These are phyloP conservation scores for Linnemannia exigua DNA, from an alignment of 192 early-diverging fungal genomes.

Conservation along the genomic window DNA sequence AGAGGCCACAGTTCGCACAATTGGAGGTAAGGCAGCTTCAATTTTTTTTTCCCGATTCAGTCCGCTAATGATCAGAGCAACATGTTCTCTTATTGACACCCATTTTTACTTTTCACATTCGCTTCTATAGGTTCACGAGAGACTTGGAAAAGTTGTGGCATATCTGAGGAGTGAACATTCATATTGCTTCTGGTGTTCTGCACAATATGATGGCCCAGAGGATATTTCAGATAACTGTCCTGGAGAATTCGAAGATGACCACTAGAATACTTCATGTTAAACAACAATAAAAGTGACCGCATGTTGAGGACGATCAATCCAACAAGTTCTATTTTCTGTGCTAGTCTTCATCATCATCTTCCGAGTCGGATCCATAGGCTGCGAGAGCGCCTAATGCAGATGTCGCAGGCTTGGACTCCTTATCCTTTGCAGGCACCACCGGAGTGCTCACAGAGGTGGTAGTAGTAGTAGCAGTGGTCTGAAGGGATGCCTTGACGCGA, in stretches of 20 bases:
- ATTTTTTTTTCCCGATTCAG: neutral
- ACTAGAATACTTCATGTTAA: conserved; percentile 41
- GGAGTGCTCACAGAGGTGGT: neutral
- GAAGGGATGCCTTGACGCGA: conserved; percentile 49
- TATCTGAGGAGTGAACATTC: conserved; percentile 68
- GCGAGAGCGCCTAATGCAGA: conserved; percentile 56
- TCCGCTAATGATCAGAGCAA: neutral
- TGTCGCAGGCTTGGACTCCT: conserved; percentile 16
- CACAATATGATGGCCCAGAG: conserved; percentile 61
- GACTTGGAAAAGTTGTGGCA: conserved; percentile 60
- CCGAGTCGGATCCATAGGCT: conserved; percentile 62
- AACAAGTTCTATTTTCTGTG: neutral
- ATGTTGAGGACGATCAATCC: neutral
- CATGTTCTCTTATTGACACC: neutral
- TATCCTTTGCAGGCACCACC: neutral
- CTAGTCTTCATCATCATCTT: conserved; percentile 49
- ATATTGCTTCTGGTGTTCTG: conserved; percentile 82
- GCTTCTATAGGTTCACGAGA: conserved; percentile 54
- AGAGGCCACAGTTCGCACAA: conserved; percentile 22
- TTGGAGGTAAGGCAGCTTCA: conserved; percentile 20
- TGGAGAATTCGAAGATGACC: conserved; percentile 71
- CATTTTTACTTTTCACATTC: too few species aligned
- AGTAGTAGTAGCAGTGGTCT: conserved; percentile 15
- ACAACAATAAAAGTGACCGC: neutral
- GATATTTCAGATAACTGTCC: conserved; percentile 73